A percentile compares a stretch with the other conserved stretches of the same genome.
phyloP scores from a whole-genome alignment of 768 basidiomycete genomes.

The Russula ochroleuca region DNA sequence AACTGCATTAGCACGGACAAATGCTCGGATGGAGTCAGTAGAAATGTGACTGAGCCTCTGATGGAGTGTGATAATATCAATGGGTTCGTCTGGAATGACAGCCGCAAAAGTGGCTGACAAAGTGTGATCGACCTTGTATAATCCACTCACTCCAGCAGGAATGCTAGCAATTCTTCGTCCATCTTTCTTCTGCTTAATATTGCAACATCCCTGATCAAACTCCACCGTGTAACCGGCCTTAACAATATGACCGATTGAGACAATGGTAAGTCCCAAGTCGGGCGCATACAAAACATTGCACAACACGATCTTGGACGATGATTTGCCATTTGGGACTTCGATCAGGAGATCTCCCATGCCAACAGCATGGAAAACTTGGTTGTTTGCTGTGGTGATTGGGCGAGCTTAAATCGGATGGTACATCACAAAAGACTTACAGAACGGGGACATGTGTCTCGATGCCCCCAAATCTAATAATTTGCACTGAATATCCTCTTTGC shows the following conservation, averaged over 20 bases:
- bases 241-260: conserved; percentile 18
- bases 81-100: fast-evolving
- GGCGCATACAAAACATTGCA: conserved; percentile 23
- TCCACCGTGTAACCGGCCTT: too few relatives aligned
- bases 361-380: conserved; percentile 24
- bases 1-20: conserved; percentile 23
- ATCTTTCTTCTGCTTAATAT: too few relatives aligned
- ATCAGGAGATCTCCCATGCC: conserved; percentile 26
- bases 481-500: too few relatives aligned
- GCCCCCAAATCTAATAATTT: too few relatives aligned
- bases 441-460: too few relatives aligned
- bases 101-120: too few relatives aligned
- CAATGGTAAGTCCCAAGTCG: conserved; percentile 20
- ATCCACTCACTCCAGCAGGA: too few relatives aligned
- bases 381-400: conserved; percentile 26
- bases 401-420: conserved; percentile 11
- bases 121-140: conserved; percentile 9
- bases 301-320: conserved; percentile 2
- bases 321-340: conserved; percentile 2
- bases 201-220: too few relatives aligned
- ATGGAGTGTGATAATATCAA: not conserved
- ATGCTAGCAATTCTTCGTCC: too few relatives aligned
- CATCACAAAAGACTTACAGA: conserved; percentile 16
- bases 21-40: conserved; percentile 23
- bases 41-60: conserved; percentile 35